Conservation (phyloP, 2,329 filamentous ascomycete species). For the Fusarium aywerte region DNA sequence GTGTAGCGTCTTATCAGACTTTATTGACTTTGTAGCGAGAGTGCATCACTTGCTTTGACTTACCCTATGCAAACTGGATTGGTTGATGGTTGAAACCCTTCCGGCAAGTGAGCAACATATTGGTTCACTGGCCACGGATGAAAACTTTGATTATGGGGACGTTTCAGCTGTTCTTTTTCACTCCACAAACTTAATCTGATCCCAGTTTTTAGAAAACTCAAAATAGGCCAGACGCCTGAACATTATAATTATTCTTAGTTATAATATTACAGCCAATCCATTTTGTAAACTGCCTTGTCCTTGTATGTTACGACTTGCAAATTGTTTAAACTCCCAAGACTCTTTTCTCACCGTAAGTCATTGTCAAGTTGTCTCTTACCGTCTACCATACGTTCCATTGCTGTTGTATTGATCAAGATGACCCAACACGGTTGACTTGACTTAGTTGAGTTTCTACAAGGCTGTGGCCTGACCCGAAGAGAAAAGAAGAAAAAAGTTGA, state of each 20-base stretch:
- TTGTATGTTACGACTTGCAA: background rate
- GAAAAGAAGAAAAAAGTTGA: background rate
- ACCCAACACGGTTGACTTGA: too few relatives aligned
- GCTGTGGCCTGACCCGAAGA: background rate
- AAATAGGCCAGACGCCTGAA: background rate
- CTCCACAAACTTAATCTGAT: background rate
- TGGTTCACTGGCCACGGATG: background rate
- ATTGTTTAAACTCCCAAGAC: background rate
- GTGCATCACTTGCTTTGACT: background rate
- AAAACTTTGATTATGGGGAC: background rate
- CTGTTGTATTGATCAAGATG: background rate
- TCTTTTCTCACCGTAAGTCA: background rate
- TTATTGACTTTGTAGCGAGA: too few relatives aligned
- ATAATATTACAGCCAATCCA: background rate
- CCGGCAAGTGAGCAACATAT: background rate
- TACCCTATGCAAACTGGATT: background rate
- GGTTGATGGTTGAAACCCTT: background rate
- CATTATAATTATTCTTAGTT: background rate
- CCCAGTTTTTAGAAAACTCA: background rate
- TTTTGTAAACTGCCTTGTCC: background rate
- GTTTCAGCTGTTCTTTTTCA: background rate
- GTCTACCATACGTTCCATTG: background rate
- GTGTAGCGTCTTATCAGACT: rapidly evolving
- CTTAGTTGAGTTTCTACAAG: background rate
- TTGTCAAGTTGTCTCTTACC: background rate